phyloP scores from a whole-genome alignment of 805 yeast species.

The Yueomyces sinensis region DNA sequence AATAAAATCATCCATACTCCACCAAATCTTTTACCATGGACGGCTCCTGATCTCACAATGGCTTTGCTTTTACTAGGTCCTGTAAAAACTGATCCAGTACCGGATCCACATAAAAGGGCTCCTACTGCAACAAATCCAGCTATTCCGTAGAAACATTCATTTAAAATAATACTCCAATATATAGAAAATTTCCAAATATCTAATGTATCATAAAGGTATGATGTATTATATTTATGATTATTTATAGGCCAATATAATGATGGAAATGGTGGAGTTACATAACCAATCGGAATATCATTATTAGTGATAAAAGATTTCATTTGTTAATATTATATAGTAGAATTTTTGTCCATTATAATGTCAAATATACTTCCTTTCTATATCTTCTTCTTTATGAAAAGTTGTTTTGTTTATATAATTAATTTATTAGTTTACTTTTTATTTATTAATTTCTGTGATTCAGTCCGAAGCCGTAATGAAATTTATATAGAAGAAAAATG shows the following conservation, averaged over 20 bases:
- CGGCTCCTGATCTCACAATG: too few relatives aligned
- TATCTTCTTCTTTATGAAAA: too few relatives aligned
- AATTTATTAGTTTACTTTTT: too few relatives aligned
- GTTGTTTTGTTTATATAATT: too few relatives aligned
- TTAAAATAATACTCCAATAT: conserved; percentile 66
- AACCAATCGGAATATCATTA: conserved; percentile 64
- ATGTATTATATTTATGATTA: conserved; percentile 24
- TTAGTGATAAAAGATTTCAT: conserved; percentile 29
- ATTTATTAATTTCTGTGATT: neutral
- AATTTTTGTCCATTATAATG: too few relatives aligned
- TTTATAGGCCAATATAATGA: conserved; percentile 61
- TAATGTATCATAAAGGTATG: conserved; percentile 50
- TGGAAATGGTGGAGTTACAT: conserved; percentile 68
- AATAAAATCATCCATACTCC: conserved; percentile 29
- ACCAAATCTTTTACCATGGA: conserved; percentile 30
- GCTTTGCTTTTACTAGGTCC: too few relatives aligned
- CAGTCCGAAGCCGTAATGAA: conserved; percentile 1
- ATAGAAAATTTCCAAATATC: conserved; percentile 81
- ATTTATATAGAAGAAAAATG: too few relatives aligned
- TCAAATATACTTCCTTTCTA: too few relatives aligned
- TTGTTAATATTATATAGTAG: neutral
- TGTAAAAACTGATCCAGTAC: too few relatives aligned
- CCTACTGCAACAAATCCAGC: conserved; percentile 47
- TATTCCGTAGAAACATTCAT: conserved; percentile 43
- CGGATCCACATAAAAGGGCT: too few relatives aligned